Conservation (phyloP, 257 asterid species). For the Scutellaria baicalensis region DNA sequence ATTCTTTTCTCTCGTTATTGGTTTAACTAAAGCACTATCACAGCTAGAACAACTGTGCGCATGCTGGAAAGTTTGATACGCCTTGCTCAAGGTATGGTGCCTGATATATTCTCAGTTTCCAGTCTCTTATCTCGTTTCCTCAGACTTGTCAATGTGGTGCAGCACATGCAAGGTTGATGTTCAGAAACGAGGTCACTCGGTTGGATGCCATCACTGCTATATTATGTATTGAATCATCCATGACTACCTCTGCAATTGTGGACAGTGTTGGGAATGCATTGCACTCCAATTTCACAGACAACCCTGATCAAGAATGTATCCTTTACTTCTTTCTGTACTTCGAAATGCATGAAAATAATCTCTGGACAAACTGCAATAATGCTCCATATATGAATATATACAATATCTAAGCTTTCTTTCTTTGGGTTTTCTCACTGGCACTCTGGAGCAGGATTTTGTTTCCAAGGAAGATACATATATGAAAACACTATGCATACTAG, state of each 20-base stretch:
- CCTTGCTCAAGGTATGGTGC: constrained; percentile 82
- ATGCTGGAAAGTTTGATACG: constrained; percentile 99
- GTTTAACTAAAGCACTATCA: constrained; percentile 12
- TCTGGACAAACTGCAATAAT: too few species aligned
- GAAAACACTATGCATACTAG: background rate
- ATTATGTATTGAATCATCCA: constrained; percentile 84
- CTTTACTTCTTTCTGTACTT: constrained; percentile 25
- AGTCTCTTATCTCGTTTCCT: background rate
- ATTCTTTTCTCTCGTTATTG: background rate
- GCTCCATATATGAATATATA: too few species aligned
- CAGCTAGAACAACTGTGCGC: constrained; percentile 98
- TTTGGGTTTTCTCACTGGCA: background rate
- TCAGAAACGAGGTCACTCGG: constrained; percentile 84
- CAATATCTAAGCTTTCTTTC: too few species aligned
- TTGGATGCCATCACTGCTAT: constrained; percentile 91
- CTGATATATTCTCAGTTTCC: constrained; percentile 8
- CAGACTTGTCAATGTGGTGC: constrained; percentile 26
- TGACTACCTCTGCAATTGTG: constrained; percentile 92
- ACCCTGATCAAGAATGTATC: constrained; percentile 98
- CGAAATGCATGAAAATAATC: background rate
- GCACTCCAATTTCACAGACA: constrained; percentile 84
- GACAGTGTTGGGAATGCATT: constrained; percentile 87
- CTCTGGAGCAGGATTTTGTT: background rate
- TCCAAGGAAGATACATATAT: background rate
- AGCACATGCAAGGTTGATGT: constrained; percentile 99